Base-by-base conservation (phyloP, 1,284 basidiomycete genomes). In the Erythrobasidium hasegawianum region DNA sequence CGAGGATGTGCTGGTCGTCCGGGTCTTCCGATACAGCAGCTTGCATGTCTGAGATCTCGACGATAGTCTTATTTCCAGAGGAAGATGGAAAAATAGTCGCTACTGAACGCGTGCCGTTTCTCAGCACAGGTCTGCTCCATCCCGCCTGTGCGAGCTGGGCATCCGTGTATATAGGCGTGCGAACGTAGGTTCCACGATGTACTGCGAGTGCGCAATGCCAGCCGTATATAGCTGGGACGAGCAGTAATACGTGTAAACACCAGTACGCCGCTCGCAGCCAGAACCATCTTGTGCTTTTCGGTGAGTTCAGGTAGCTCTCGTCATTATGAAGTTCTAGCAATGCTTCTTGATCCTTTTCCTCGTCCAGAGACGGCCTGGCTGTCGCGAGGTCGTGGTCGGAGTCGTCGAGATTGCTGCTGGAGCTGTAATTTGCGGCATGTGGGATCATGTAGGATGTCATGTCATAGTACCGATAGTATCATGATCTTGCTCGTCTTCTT, bases 1-100 rank as follows among this genome's bases (percentile, higher is more conserved):
- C 54, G 57, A 69, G 59, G 41, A 69, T 47, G 20, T 69, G 54
- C 39, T 27, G 49, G 18, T 38, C n/a, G 33, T 62, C 59, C n/a
- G 52, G 50, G 4, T 47, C 43, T 18, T 7, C 14, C 5, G 43
- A 24, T 5, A 8, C 4, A 47, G 16, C 14, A 47, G n/a, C 5
- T 47, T 47, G 16, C 43, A 18, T 24, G 8, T 47, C 43, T 47
- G 16, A 5, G 14, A 18, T 8, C 43, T 47, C 22, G 7, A 47
- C 43, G 14, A 47, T 47, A 5, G n/a, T 24, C 43, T 5, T 47
- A 24, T 47, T n/a, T 14, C 43, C 43, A 47, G 43, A 24, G 16
- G 43, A 24, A 47, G 43, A 14, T 18, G 43, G 43, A 47, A 24
- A 24, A 47, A 24, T 47, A 18, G 43, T 47, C 43, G 43, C n/a